Evolutionary conservation across 108 stramenopile genomes (phyloP), one percentile per base, ranked within the genome.

Genomic region (Cyclotella atomus): DNA sequence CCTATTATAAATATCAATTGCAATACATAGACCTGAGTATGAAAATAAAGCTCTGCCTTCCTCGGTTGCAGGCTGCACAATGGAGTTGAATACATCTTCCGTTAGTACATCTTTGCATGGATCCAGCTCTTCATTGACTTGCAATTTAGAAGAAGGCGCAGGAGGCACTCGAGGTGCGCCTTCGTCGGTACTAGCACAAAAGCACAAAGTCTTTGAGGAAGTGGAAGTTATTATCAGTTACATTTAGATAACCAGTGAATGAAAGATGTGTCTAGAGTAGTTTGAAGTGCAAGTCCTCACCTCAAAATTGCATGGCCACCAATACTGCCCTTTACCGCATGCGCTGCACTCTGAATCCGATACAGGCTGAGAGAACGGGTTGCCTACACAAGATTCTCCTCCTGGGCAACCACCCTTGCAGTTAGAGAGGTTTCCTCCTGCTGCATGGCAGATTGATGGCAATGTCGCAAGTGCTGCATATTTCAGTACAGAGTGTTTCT

Each of bases 301-400:
- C 56, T 82, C 81, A 38, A 82, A 82, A 21, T 82, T 82, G 30
- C 81, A 82, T 2, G 81, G 81, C 81, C 81, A 82, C 65, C 65
- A 82, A 46, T 82, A 71, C 47, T 68, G 41, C 27, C 38, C 46
- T 4, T 55, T 66, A 17, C 53, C 74, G 46, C 81, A 82, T 6
- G 30, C 55, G 44, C 30, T n/a, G 43, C 81, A 82, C 1, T 70
- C 70, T 35, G 46, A 49, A 34, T 82, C 81, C 17, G 68, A 0
- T 0, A 69, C 73, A 0, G 79, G 73, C 57, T 74, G 73, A 19
- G 69, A 69, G 60, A 73, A 73, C 2, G 68, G 72, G 33, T 69
- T 73, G 54, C 69, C 68, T 46, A 81, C 44, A 46, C 81, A 82
- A 29, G 30, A n/a, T 36, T 82, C 74, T 35, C 81, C 74, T 28